These are phyloP conservation scores for Trypanosomatidae sp. DNA, from an alignment of 208 protist species.

Conservation along the genomic window DNA sequence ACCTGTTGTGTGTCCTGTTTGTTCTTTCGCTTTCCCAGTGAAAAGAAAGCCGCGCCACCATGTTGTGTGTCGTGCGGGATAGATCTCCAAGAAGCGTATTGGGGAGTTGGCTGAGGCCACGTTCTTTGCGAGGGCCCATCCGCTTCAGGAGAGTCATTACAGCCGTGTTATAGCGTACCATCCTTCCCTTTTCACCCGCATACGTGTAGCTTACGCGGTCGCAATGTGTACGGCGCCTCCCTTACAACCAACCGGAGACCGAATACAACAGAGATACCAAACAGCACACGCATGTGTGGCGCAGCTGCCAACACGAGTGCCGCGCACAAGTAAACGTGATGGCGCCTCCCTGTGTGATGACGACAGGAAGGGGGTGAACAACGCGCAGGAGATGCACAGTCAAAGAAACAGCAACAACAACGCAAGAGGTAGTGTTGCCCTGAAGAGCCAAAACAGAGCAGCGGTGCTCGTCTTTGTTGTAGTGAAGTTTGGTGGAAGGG, in stretches of 20 bases:
- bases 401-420: not conserved
- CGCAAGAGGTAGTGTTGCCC: not conserved
- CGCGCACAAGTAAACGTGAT: not conserved
- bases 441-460: not conserved
- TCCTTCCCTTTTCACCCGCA: not conserved
- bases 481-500: not conserved
- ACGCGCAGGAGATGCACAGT: not conserved
- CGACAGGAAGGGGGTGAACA: not conserved
- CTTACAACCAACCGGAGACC: not conserved
- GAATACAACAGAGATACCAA: not conserved
- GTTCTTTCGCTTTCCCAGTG: not conserved
- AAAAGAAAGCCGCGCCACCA: not conserved
- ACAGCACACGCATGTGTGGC: not conserved
- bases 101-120: not conserved
- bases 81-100: not conserved
- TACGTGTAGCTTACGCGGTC: not conserved
- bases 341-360: not conserved
- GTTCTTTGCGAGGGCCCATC: conserved; percentile 2
- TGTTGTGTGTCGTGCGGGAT: not conserved
- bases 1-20: not conserved
- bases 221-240: not conserved
- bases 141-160: conserved; percentile 5
- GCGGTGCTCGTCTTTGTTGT: not conserved
- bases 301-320: not conserved
- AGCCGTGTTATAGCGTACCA: conserved; percentile 3